phyloP scores from a whole-genome alignment of 257 asterid species.

The Solanum neorickii region DNA sequence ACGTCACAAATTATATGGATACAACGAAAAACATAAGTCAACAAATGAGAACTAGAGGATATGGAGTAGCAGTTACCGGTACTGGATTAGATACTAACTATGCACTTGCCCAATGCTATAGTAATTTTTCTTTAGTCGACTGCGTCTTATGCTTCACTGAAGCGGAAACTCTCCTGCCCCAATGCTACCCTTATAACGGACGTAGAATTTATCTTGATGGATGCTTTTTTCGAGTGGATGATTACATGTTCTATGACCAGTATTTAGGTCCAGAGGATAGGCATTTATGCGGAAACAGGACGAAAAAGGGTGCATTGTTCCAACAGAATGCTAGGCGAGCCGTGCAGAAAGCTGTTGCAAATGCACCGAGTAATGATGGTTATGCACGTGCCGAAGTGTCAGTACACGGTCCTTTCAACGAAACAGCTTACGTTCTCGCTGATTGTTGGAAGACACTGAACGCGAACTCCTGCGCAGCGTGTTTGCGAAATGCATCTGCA shows the following conservation, averaged over 20 bases:
- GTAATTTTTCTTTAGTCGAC: background rate
- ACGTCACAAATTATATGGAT: background rate
- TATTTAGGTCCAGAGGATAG: background rate
- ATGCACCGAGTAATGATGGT: background rate
- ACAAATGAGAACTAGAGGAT: background rate
- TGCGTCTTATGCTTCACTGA: background rate
- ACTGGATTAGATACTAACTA: background rate
- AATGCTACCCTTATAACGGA: background rate
- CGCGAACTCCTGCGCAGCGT: constrained; percentile 28
- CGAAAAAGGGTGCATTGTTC: background rate
- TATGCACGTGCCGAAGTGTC: background rate
- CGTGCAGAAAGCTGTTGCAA: background rate
- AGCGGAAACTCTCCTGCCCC: background rate
- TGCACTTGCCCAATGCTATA: background rate
- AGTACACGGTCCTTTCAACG: background rate
- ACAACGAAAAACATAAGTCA: background rate
- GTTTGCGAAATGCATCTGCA: constrained; percentile 45
- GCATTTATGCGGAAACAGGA: background rate
- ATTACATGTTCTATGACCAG: background rate
- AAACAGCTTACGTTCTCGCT: constrained; percentile 22
- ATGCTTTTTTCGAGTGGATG: background rate
- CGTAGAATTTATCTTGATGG: background rate
- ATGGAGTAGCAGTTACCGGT: background rate
- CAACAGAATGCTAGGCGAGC: background rate
- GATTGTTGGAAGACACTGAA: constrained; percentile 53